Evolutionary conservation across 2,329 filamentous ascomycete species (phyloP).

Genomic region (Lecanicillium sp.): DNA sequence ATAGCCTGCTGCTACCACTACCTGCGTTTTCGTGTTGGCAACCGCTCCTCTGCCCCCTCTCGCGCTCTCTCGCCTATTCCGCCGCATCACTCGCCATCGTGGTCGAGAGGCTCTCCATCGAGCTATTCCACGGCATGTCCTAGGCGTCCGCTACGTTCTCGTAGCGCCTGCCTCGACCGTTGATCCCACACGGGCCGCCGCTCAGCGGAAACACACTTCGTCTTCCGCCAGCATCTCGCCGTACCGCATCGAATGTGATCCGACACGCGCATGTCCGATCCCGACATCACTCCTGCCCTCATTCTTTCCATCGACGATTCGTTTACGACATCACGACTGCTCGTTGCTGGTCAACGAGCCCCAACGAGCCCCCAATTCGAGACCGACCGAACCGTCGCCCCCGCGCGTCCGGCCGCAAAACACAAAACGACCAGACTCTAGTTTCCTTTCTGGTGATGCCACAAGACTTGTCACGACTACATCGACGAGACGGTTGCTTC

Average conservation of each 20-base stretch:
- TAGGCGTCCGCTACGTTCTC: neutral
- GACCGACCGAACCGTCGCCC: neutral
- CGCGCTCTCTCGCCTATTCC: neutral
- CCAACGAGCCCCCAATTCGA: neutral
- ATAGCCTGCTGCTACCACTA: neutral
- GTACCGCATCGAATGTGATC: slow-evolving; percentile 8
- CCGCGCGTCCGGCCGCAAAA: neutral
- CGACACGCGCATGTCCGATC: neutral
- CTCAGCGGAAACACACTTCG: neutral
- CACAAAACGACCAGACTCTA: neutral
- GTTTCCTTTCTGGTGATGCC: slow-evolving; percentile 1
- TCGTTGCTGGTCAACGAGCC: slow-evolving; percentile 9
- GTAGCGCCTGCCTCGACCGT: neutral
- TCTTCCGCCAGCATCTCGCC: neutral
- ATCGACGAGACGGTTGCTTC: neutral
- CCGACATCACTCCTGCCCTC: neutral
- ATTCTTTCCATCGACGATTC: too few relatives aligned
- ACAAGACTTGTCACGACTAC: neutral
- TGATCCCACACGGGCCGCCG: slow-evolving; percentile 1
- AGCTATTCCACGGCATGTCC: neutral
- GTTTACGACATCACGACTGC: too few relatives aligned
- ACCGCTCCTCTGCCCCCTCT: neutral
- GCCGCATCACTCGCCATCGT: neutral
- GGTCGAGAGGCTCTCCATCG: neutral
- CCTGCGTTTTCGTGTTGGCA: slow-evolving; percentile 1